phyloP scores from a whole-genome alignment of 208 protist genomes.

The Porcisia deanei region DNA sequence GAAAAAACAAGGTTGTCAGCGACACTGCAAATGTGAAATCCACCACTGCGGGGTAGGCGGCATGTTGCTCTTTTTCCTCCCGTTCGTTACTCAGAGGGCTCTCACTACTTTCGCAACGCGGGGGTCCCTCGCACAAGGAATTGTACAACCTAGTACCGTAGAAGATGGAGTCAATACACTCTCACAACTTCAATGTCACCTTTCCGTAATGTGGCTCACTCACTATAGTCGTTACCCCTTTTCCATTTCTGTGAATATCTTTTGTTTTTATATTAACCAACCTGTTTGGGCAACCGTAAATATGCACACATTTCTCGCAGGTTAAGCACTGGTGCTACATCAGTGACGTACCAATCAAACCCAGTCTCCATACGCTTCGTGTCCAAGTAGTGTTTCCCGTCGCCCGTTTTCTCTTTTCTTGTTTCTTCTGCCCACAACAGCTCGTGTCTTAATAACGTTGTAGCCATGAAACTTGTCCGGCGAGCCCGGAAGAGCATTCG shows the following conservation, averaged over 20 bases:
- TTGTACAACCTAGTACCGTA: neutral
- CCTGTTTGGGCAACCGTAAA: neutral
- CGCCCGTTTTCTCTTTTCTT: neutral
- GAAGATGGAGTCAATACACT: neutral
- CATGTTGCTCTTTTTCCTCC: no score
- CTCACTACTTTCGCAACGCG: no score
- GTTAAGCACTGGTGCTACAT: neutral
- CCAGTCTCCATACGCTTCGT: neutral
- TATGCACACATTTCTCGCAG: neutral
- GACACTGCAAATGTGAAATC: neutral
- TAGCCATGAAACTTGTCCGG: constrained; percentile 83
- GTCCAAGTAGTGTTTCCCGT: neutral
- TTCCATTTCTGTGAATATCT: neutral
- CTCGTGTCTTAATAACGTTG: neutral
- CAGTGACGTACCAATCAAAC: neutral
- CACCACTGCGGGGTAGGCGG: neutral
- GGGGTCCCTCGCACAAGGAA: neutral
- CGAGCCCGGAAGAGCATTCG: constrained; percentile 87
- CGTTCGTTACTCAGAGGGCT: neutral
- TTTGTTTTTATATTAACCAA: no score
- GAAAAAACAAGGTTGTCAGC: neutral
- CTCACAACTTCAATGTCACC: no score
- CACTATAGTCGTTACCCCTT: neutral
- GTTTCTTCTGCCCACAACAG: neutral
- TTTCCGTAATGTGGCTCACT: neutral